Evolutionary conservation across 2,329 filamentous ascomycete species (phyloP).

Genomic region (Colletotrichum destructivum): DNA sequence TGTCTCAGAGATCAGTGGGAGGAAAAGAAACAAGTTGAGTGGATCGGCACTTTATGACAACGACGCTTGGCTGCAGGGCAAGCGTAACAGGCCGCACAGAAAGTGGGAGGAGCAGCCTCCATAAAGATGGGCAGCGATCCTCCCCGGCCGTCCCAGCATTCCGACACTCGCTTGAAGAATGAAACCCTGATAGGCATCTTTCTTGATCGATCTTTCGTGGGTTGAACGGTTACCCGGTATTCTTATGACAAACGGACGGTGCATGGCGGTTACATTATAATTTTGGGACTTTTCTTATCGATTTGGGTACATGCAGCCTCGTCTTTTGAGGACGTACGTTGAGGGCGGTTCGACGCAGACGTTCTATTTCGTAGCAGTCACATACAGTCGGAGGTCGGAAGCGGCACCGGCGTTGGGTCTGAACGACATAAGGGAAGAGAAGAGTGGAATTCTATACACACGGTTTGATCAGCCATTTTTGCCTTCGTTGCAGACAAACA

Average conservation of each 20-base stretch:
- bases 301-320: conserved; percentile 39
- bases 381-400: not conserved
- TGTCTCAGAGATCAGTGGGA: conserved; percentile 40
- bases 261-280: conserved; percentile 37
- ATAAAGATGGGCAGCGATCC: conserved; percentile 38
- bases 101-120: conserved; percentile 19
- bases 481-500: not conserved
- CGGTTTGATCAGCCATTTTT: not conserved
- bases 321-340: conserved; percentile 18
- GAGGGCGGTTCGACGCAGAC: conserved; percentile 21
- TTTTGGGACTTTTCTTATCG: conserved; percentile 35
- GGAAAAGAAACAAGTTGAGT: conserved; percentile 40
- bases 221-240: conserved; percentile 35
- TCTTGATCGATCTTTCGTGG: conserved; percentile 19
- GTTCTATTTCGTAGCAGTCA: not conserved
- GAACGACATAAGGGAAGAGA: not conserved
- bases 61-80: conserved; percentile 42
- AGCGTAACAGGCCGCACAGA: conserved; percentile 33
- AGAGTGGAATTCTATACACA: not conserved
- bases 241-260: conserved; percentile 41
- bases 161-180: conserved; percentile 11
- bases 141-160: conserved; percentile 3
- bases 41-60: conserved; percentile 42
- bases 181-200: conserved; percentile 28
- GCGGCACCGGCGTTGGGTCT: not conserved